Base-by-base conservation (phyloP, 2,329 filamentous ascomycete species). In the Penicillium occitanis region DNA sequence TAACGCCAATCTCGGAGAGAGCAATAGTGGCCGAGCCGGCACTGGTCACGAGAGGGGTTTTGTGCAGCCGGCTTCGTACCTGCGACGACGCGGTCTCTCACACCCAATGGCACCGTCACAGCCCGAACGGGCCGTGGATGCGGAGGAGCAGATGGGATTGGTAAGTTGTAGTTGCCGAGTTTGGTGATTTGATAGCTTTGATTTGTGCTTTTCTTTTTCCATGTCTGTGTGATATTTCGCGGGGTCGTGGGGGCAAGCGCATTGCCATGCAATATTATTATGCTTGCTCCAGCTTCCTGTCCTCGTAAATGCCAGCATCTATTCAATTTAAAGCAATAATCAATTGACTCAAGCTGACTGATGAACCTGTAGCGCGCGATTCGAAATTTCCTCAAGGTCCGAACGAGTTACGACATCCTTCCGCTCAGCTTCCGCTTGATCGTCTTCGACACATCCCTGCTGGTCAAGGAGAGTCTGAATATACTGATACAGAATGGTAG, bases 351-450 rank as follows among this genome's bases (percentile, higher is more conserved):
- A 22, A 8, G 40, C 33, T 57, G 53, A 57, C 53, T 13, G n/a
- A 37, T 33, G 8, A 13, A 70, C 80, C 35, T 33, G 57, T 55
- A 96, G 93, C 90, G 90, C 83, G 90, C 91, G 69, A 93, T 98
- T 73, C 91, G 95, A 79, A 91, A 97, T 73, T 99, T 99, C 81
- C 88, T 99, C 77, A 96, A 93, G 80, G 90, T 96, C 72, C 90
- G 95, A 75, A 98, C 92, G 42, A 97, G 93, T 78, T 99, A 99
- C 83, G 95, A 99, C 81, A 95, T 99, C 71, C 86, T 99, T 58
- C 95, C 95, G 19, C 87, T 99, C 68, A 97, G 93, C 71, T 99
- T 96, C 81, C 91, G 95, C 69, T 88, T 99, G 64, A 96, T 99
- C 75, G 88, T 97, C 70, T 91, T 99, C 77, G 96, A 99, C 79